Evolutionary conservation across 306 rosid genomes (phyloP).

Genomic region (Gleditsia sinensis): DNA sequence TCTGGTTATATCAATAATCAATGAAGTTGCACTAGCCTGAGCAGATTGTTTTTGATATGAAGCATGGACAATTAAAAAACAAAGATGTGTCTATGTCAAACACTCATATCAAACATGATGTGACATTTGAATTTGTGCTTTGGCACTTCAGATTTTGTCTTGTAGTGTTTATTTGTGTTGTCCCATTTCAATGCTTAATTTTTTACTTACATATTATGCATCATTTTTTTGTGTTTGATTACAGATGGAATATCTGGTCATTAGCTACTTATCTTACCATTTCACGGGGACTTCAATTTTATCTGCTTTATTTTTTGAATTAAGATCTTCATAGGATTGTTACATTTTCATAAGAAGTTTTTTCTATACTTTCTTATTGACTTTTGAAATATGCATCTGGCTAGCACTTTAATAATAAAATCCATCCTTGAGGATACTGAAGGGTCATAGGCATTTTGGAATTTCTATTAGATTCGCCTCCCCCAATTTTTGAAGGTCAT

Average conservation of each 20-base stretch:
- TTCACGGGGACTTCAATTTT: slow-evolving; percentile 13
- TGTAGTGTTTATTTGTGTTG: not conserved
- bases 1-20: slow-evolving; percentile 13
- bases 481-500: not conserved
- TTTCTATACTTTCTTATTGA: not conserved
- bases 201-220: not conserved
- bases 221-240: not conserved
- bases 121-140: not conserved
- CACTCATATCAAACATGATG: not conserved
- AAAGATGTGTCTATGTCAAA: too few relatives aligned
- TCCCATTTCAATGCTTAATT: not conserved
- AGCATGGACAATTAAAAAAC: too few relatives aligned
- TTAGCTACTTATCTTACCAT: not conserved
- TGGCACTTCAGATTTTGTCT: not conserved
- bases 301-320: not conserved
- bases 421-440: not conserved
- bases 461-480: not conserved
- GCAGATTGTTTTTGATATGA: not conserved
- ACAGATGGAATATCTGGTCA: not conserved
- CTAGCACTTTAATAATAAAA: not conserved
- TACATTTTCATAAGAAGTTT: not conserved
- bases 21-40: slow-evolving; percentile 8
- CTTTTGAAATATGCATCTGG: not conserved
- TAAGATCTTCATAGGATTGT: slow-evolving; percentile 4
- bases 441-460: not conserved